Percentiles rank a stretch among this genome's conserved stretches.
These are phyloP conservation scores for Urochloa ruziziensis DNA, from an alignment of 176 grass and related monocot genomes.

Conservation along the genomic window DNA sequence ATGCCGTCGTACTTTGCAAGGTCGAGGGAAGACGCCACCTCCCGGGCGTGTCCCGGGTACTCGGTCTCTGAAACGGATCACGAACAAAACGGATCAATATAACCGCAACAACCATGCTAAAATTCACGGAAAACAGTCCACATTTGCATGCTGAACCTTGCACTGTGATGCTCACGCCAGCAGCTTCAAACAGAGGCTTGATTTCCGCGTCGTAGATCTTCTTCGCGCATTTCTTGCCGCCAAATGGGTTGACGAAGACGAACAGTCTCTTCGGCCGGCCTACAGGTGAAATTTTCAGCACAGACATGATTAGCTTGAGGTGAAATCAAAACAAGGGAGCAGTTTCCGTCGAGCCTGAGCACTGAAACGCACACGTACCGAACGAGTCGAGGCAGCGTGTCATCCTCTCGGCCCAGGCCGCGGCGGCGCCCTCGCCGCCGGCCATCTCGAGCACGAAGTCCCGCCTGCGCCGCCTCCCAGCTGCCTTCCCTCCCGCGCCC, in stretches of 20 bases:
- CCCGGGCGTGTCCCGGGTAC: constrained; percentile 62
- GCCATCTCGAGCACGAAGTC: constrained; percentile 68
- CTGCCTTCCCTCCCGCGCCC: background rate
- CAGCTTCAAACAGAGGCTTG: constrained; percentile 61
- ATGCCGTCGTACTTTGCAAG: constrained; percentile 63
- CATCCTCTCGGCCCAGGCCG: constrained; percentile 33
- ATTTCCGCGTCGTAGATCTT: constrained; percentile 66
- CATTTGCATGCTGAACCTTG: constrained; percentile 46
- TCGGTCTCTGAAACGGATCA: constrained; percentile 51
- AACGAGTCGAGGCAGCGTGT: constrained; percentile 40
- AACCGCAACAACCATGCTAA: background rate
- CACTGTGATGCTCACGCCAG: constrained; percentile 48
- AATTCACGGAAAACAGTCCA: background rate
- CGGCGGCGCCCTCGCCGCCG: constrained; percentile 31
- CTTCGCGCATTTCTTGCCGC: constrained; percentile 58
- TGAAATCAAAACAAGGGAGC: background rate
- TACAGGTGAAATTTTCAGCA: constrained; percentile 12
- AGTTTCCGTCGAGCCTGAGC: background rate
- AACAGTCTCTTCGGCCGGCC: constrained; percentile 56
- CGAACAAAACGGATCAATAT: background rate
- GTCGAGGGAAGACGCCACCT: constrained; percentile 62
- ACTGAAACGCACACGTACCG: constrained; percentile 28
- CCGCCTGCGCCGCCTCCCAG: constrained; percentile 30
- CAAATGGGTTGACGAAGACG: constrained; percentile 77
- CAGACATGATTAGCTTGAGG: background rate